These are phyloP conservation scores for Yamadazyma dendronema DNA, from an alignment of 1,139 yeast genomes.

Conservation along the genomic window DNA sequence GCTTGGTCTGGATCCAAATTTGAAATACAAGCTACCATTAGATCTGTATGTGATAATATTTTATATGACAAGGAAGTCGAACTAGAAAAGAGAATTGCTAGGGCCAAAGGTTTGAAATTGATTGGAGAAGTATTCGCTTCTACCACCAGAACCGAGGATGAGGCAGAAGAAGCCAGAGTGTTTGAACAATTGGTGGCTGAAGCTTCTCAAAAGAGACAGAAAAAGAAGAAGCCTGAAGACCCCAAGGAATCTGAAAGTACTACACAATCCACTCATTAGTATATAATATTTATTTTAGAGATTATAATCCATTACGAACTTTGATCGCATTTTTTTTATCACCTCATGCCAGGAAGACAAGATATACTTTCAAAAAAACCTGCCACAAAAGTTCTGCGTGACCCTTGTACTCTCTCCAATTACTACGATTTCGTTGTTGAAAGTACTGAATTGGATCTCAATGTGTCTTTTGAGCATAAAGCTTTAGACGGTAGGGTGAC, in stretches of 20 bases:
- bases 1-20: conserved; percentile 95
- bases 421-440: conserved; percentile 53
- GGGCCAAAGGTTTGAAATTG: conserved; percentile 76
- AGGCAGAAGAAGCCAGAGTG: conserved; percentile 86
- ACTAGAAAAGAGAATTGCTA: conserved; percentile 55
- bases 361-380: conserved; percentile 8
- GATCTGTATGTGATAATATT: conserved; percentile 82
- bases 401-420: conserved; percentile 76
- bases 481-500: conserved; percentile 27
- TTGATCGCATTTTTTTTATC: no score
- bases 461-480: conserved; percentile 29
- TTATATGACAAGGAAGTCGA: conserved; percentile 63
- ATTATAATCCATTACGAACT: no score
- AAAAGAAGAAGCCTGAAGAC: conserved; percentile 29
- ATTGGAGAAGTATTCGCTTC: conserved; percentile 72
- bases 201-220: conserved; percentile 76
- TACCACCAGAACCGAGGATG: conserved; percentile 73
- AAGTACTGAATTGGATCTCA: conserved; percentile 25
- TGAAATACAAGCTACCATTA: conserved; percentile 84
- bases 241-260: conserved; percentile 6
- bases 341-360: not conserved
- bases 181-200: conserved; percentile 93
- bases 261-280: no score
- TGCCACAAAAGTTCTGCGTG: conserved; percentile 23
- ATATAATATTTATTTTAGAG: no score